Percentiles rank a stretch among this genome's conserved stretches.
phyloP scores from a whole-genome alignment of 495 filamentous ascomycete species.

The Friedmanniomyces simplex region DNA sequence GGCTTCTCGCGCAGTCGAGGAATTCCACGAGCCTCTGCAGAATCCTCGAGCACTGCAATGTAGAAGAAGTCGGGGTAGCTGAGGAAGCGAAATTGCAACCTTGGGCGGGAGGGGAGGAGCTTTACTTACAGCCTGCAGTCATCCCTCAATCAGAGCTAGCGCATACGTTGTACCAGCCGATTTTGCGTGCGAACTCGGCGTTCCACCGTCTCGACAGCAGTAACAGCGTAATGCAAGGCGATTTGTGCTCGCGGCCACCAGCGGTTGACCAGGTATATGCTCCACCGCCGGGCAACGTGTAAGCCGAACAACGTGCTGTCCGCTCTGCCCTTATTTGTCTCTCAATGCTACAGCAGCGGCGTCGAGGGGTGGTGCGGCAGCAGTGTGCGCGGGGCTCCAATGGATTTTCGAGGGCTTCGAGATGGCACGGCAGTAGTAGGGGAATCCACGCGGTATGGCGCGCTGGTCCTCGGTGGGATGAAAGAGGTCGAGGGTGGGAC shows the following conservation, averaged over 20 bases:
- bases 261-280: neutral
- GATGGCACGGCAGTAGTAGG: neutral
- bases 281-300: neutral
- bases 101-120: neutral
- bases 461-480: neutral
- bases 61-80: neutral
- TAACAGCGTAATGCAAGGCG: neutral
- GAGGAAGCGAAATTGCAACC: neutral
- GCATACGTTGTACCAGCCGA: neutral
- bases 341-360: neutral
- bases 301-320: neutral
- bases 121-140: slow-evolving; percentile 7
- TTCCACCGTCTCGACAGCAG: neutral
- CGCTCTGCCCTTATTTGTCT: neutral
- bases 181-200: neutral
- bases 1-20: neutral
- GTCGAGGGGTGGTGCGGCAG: neutral
- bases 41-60: neutral
- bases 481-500: neutral
- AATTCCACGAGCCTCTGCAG: neutral
- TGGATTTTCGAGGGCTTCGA: neutral
- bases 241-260: neutral
- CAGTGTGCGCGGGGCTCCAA: neutral
- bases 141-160: slow-evolving; percentile 3
- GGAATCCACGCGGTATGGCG: neutral